These are phyloP conservation scores for Glycine soja DNA, from an alignment of 306 rosid species.

Conservation along the genomic window DNA sequence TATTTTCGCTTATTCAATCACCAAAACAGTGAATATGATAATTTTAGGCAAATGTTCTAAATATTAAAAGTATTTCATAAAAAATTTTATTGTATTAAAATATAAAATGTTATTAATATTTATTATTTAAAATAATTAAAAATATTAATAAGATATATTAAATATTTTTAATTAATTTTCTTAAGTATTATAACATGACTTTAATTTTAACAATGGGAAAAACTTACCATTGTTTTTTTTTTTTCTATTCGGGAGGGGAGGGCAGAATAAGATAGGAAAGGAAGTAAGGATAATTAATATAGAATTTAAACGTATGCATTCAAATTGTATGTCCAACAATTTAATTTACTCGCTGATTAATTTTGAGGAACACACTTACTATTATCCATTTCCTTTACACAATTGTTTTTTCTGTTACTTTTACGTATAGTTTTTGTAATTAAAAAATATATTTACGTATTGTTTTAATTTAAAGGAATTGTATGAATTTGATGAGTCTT, in stretches of 20 bases:
- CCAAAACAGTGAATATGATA: neutral
- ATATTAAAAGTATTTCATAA: no score
- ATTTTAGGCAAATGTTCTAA: neutral
- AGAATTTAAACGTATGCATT: neutral
- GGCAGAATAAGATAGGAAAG: neutral
- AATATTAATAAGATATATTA: neutral
- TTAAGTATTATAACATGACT: no score
- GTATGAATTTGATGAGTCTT: no score
- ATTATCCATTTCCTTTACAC: neutral
- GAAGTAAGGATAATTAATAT: neutral
- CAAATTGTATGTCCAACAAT: neutral
- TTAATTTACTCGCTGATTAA: neutral
- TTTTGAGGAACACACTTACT: neutral
- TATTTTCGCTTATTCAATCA: slow-evolving; percentile 23
- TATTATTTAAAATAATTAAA: neutral
- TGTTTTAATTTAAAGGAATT: no score
- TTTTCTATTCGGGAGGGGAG: neutral
- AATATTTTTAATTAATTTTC: neutral
- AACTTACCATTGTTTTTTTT: neutral
- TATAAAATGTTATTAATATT: no score
- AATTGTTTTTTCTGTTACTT: no score
- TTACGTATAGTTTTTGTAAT: no score
- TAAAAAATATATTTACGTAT: no score
- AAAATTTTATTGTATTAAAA: no score
- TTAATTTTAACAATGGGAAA: no score